A percentile compares a stretch with the other conserved stretches of the same genome.
phyloP scores from a whole-genome alignment of 106 monocot genomes.

The Iris macrosiphon region DNA sequence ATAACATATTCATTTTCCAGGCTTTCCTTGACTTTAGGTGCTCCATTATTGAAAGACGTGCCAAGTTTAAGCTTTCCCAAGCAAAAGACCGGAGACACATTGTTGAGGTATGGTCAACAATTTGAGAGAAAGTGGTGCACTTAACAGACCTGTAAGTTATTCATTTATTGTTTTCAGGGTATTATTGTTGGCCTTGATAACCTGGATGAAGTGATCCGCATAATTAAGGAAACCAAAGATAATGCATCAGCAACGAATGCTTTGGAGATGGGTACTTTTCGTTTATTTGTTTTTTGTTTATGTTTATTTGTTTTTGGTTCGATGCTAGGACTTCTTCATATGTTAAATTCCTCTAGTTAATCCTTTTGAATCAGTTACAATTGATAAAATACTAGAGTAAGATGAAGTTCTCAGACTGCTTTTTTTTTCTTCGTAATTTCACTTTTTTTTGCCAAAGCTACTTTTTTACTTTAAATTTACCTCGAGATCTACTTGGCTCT shows the following conservation, averaged over 20 bases:
- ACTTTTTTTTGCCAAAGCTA: too few species aligned
- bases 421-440: too few species aligned
- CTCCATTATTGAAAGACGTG: slow-evolving; percentile 87
- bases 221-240: slow-evolving; percentile 56
- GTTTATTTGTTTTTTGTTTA: not conserved
- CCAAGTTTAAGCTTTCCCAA: slow-evolving; percentile 83
- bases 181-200: slow-evolving; percentile 90
- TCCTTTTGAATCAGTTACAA: too few species aligned
- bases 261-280: slow-evolving; percentile 58
- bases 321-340: not conserved
- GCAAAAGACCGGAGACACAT: slow-evolving; percentile 78
- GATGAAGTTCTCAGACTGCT: too few species aligned
- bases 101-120: slow-evolving; percentile 56
- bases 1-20: too few species aligned
- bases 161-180: slow-evolving; percentile 36
- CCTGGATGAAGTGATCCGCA: slow-evolving; percentile 80
- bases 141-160: not conserved
- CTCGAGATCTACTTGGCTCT: too few species aligned
- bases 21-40: slow-evolving; percentile 93
- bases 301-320: not conserved
- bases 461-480: too few species aligned
- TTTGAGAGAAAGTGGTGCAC: not conserved
- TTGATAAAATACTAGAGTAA: too few species aligned
- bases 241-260: slow-evolving; percentile 47
- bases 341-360: too few species aligned